A percentile compares a stretch with the other conserved stretches of the same genome.
Evolutionary conservation across 306 rosid species (phyloP).

Genomic region (Vigna radiata): DNA sequence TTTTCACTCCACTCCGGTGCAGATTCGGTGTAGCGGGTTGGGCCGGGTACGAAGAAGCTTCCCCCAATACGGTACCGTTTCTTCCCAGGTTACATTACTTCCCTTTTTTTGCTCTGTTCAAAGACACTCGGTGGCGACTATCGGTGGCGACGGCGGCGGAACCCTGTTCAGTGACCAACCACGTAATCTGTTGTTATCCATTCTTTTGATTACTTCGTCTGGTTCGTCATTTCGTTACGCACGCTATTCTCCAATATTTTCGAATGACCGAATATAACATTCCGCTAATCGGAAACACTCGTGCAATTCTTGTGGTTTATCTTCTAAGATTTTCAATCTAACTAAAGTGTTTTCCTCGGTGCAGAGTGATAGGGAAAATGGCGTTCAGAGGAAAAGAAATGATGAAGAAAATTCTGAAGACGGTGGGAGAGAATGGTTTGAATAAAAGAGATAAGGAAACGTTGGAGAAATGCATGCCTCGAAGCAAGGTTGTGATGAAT

Average conservation of each 20-base stretch:
- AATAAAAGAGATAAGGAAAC: constrained; percentile 67
- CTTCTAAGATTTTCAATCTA: not conserved
- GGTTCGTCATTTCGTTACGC: not conserved
- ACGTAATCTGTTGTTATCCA: not conserved
- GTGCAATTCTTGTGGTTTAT: not conserved
- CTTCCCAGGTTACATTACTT: not conserved
- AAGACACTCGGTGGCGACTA: constrained; percentile 17
- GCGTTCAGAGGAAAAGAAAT: constrained; percentile 83
- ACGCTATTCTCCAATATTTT: not conserved
- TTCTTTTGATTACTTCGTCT: not conserved
- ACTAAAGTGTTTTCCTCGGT: not conserved
- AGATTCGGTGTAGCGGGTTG: not conserved
- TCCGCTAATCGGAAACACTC: not conserved
- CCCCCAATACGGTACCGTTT: not conserved
- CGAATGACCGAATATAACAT: not conserved
- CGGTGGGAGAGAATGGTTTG: constrained; percentile 75
- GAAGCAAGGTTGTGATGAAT: constrained; percentile 74
- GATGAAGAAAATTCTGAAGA: constrained; percentile 78
- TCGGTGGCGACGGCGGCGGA: constrained; percentile 24
- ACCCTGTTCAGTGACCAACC: not conserved
- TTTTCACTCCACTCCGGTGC: no score
- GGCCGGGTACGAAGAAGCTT: not conserved
- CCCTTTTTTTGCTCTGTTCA: not conserved
- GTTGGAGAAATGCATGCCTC: constrained; percentile 71
- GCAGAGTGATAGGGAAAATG: constrained; percentile 49